Conservation (phyloP, 352 stramenopile genomes). For the Phytophthora cryptogea region DNA sequence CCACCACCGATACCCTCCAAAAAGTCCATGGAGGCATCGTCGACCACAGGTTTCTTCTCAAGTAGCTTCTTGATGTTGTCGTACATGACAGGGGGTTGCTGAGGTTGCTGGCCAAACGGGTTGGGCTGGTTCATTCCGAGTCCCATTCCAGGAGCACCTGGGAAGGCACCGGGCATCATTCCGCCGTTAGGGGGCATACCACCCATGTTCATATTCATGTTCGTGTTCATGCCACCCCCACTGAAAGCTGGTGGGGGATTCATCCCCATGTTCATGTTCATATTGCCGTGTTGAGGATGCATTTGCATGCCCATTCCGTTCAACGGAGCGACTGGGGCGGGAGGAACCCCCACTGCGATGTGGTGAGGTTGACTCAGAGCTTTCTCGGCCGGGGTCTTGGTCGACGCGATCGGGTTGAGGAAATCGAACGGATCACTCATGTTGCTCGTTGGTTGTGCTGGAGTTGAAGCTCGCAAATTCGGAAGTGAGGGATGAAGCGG, state of each 20-base stretch:
- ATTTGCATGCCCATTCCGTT: constrained; percentile 34
- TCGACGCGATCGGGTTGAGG: constrained; percentile 76
- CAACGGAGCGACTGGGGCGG: constrained; percentile 34
- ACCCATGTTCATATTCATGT: constrained; percentile 33
- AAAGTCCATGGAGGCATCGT: constrained; percentile 67
- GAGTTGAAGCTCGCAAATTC: constrained; percentile 23
- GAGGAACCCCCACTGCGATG: constrained; percentile 25
- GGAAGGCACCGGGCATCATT: constrained; percentile 29
- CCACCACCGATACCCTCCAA: constrained; percentile 59
- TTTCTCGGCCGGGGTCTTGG: constrained; percentile 57
- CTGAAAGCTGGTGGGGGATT: constrained; percentile 15
- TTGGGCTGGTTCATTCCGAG: constrained; percentile 32
- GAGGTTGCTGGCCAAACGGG: constrained; percentile 35
- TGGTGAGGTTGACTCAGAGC: constrained; percentile 29
- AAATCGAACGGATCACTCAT: constrained; percentile 82
- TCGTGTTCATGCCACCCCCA: constrained; percentile 18
- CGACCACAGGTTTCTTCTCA: constrained; percentile 71
- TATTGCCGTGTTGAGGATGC: constrained; percentile 18
- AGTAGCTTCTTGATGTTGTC: constrained; percentile 86
- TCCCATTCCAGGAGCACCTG: constrained; percentile 28
- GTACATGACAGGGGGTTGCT: constrained; percentile 68
- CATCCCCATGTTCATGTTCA: constrained; percentile 33
- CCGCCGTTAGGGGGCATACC: constrained; percentile 24
- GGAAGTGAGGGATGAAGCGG: constrained; percentile 9
- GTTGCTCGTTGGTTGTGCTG: constrained; percentile 9